Base-by-base conservation (phyloP, 306 rosid species). In the Prinsepia uniflora region DNA sequence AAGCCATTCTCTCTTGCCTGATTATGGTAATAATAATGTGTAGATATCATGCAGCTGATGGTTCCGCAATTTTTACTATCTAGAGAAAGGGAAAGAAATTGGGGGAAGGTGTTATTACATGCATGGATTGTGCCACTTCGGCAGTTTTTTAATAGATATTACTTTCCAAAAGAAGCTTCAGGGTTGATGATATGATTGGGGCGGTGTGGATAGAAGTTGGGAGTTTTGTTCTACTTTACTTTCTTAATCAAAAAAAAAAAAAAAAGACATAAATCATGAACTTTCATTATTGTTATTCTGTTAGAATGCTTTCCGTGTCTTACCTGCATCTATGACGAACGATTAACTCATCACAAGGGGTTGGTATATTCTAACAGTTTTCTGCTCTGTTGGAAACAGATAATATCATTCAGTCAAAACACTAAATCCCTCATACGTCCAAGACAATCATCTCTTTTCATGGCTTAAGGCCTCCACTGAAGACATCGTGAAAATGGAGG, bases 401-500 rank as follows among this genome's bases (percentile, higher is more conserved):
- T 84, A 68, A 75, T 76, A 82, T 79, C 81, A 78, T 76, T 81
- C 83, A 54, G 69, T 81, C 86, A 78, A 77, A 69, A 81, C 75
- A 77, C 78, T 72, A 84, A 46, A 78, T 82, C 75, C 81, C 76
- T 81, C 39, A 47, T 66, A 73, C 65, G 44, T 76, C 75, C 58
- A 81, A 79, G 84, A 86, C 79, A 85, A 84, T 74, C 83, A 39
- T 76, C 87, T 85, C 87, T 77, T 77, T 79, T 80, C 77, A 66
- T 78, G 83, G 85, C 84, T 82, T 43, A 61, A 64, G 64, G 82
- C 78, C 82, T 78, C 81, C 73, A 49, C 81, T 71, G 70, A 76
- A 81, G 88, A 75, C 77, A 71, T 78, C 71, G 46, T 71, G 77
- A 68, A 43, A 73, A 60, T 48, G 72, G 72, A 55, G 61, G 68